Evolutionary conservation across 305 asterid genomes (phyloP).

Genomic region (Fraxinus angustifolia): DNA sequence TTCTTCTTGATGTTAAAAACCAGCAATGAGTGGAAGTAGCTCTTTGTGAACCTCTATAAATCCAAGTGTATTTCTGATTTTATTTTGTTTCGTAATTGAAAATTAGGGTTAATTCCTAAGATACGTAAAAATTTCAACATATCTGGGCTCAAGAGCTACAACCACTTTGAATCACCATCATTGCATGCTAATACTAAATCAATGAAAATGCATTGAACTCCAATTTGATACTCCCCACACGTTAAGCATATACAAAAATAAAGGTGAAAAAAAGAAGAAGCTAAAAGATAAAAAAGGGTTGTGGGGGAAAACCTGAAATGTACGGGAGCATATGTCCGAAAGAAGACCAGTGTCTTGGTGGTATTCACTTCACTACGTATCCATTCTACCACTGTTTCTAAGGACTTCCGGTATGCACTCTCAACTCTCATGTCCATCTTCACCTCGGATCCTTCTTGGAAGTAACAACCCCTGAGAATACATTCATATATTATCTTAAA

Average conservation of each 20-base stretch:
- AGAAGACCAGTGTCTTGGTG: constrained; percentile 66
- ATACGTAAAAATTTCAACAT: neutral
- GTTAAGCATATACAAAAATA: neutral
- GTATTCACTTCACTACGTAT: constrained; percentile 50
- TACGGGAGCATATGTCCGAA: constrained; percentile 85
- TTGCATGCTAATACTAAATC: neutral
- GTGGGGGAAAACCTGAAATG: constrained; percentile 65
- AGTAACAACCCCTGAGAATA: constrained; percentile 76
- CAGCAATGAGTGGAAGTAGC: neutral
- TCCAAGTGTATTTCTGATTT: neutral
- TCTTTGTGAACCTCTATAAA: neutral
- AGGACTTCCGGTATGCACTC: constrained; percentile 58
- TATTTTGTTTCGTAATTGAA: no score
- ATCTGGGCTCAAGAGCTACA: neutral
- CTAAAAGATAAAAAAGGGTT: neutral
- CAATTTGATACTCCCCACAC: neutral
- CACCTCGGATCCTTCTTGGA: constrained; percentile 74
- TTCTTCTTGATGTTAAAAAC: neutral
- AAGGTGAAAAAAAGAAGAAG: neutral
- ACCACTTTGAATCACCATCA: neutral
- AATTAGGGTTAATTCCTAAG: neutral
- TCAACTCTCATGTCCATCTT: constrained; percentile 69
- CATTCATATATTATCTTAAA: constrained; percentile 11
- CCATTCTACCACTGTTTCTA: constrained; percentile 68
- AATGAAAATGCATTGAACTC: neutral